Conservation (phyloP, 2,329 filamentous ascomycete species). For the Apiospora saccharicola region DNA sequence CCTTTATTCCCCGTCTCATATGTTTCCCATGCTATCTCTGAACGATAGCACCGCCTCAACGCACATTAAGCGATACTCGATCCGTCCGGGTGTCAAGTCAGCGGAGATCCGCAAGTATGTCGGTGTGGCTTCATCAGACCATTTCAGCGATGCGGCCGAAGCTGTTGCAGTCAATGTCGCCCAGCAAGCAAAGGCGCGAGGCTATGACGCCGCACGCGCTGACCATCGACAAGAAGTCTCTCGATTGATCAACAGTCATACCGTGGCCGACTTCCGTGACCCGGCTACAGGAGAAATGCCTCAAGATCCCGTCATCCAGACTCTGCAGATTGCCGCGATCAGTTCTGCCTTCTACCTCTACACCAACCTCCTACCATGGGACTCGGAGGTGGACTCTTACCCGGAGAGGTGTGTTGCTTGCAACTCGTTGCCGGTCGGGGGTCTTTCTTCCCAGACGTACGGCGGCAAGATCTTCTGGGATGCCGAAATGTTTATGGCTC, state of each 20-base stretch:
- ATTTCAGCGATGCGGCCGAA: constrained; percentile 7
- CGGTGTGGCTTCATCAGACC: constrained; percentile 17
- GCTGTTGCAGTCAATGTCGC: not conserved
- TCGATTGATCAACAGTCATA: not conserved
- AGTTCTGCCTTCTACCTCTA: constrained; percentile 19
- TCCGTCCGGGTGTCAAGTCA: not conserved
- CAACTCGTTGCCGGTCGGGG: constrained; percentile 7
- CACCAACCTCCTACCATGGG: constrained; percentile 6
- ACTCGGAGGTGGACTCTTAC: not conserved
- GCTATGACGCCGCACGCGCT: not conserved
- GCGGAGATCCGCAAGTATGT: constrained; percentile 16
- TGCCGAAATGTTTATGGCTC: constrained; percentile 24
- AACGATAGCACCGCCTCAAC: not conserved
- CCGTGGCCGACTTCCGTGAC: constrained; percentile 16
- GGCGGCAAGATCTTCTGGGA: constrained; percentile 23
- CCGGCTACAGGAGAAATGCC: not conserved
- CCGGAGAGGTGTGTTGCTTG: constrained; percentile 7
- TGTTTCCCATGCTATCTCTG: not conserved
- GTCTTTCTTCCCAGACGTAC: constrained; percentile 13
- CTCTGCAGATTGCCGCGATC: constrained; percentile 20
- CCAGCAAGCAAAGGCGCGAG: not conserved
- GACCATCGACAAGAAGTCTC: not conserved
- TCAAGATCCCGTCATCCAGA: not conserved
- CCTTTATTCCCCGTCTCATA: not conserved
- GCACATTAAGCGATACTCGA: not conserved